Percentiles rank a stretch among this genome's conserved stretches.
phyloP scores from a whole-genome alignment of 1,284 basidiomycete genomes.

The Gymnopus androsaceus region DNA sequence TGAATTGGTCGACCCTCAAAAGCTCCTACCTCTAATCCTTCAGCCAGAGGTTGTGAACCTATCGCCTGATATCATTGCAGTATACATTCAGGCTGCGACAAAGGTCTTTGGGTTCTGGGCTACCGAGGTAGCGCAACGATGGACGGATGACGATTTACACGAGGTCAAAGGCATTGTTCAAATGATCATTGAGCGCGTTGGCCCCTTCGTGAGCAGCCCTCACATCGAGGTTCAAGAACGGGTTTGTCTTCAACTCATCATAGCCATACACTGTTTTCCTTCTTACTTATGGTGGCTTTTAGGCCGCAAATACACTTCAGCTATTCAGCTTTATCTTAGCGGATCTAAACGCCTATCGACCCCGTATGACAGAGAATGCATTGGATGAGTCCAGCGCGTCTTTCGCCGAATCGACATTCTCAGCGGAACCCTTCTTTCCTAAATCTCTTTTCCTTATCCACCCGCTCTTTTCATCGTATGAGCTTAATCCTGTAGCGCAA shows the following conservation, averaged over 20 bases:
- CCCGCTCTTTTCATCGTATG: constrained; percentile 79
- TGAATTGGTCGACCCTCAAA: constrained; percentile 70
- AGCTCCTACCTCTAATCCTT: constrained; percentile 69
- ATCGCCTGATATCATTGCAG: constrained; percentile 62
- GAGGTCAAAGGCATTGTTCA: constrained; percentile 65
- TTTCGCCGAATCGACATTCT: constrained; percentile 35
- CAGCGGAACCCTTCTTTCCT: constrained; percentile 62
- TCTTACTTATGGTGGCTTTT: neutral
- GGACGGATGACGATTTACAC: constrained; percentile 70
- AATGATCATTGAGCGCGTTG: constrained; percentile 56
- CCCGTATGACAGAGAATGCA: constrained; percentile 39
- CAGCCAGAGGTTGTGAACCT: constrained; percentile 57
- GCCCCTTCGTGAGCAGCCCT: constrained; percentile 55
- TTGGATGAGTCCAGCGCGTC: constrained; percentile 38
- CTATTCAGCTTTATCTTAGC: constrained; percentile 81
- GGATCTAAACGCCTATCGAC: constrained; percentile 68
- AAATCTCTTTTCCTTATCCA: constrained; percentile 88
- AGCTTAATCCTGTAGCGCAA: constrained; percentile 83
- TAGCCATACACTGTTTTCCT: neutral
- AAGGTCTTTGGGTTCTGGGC: constrained; percentile 91
- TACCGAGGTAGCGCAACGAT: constrained; percentile 69
- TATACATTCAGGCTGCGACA: constrained; percentile 81
- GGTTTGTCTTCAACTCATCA: constrained; percentile 46
- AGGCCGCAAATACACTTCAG: constrained; percentile 82
- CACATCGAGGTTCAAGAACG: constrained; percentile 92